phyloP scores from a whole-genome alignment of 75 land plant genomes.

The Isoetes taiwanensis region DNA sequence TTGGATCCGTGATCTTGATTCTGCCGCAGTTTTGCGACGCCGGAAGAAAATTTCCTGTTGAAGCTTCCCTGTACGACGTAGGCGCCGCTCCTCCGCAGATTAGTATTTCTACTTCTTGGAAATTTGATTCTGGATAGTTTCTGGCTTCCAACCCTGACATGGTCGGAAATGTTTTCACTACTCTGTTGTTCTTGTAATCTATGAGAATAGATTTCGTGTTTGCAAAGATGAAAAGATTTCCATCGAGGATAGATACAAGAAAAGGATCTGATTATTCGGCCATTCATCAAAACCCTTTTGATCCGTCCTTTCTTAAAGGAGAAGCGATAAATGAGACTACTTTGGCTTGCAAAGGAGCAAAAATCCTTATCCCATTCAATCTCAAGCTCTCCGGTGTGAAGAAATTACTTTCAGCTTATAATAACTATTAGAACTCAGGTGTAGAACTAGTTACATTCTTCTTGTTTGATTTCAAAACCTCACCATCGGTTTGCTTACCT shows the following conservation, averaged over 20 bases:
- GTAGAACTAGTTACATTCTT: no score
- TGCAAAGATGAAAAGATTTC: slow-evolving; percentile 36
- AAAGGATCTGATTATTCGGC: slow-evolving; percentile 24
- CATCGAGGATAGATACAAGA: slow-evolving; percentile 17
- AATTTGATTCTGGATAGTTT: slow-evolving; percentile 14
- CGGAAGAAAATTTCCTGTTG: neutral
- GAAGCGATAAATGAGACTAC: no score
- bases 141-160: slow-evolving; percentile 23
- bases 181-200: slow-evolving; percentile 25
- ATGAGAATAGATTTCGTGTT: slow-evolving; percentile 43
- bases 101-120: slow-evolving; percentile 23
- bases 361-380: no score
- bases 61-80: slow-evolving; percentile 14
- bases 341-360: no score
- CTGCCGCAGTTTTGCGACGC: slow-evolving; percentile 39
- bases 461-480: no score
- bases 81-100: slow-evolving; percentile 60
- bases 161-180: slow-evolving; percentile 26
- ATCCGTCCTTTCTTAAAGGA: no score
- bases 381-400: no score
- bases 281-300: no score
- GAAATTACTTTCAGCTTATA: no score
- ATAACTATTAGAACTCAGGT: no score
- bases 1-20: slow-evolving; percentile 31
- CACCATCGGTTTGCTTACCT: no score